phyloP scores from a whole-genome alignment of 495 filamentous ascomycete genomes.

The Penicillium canariense region DNA sequence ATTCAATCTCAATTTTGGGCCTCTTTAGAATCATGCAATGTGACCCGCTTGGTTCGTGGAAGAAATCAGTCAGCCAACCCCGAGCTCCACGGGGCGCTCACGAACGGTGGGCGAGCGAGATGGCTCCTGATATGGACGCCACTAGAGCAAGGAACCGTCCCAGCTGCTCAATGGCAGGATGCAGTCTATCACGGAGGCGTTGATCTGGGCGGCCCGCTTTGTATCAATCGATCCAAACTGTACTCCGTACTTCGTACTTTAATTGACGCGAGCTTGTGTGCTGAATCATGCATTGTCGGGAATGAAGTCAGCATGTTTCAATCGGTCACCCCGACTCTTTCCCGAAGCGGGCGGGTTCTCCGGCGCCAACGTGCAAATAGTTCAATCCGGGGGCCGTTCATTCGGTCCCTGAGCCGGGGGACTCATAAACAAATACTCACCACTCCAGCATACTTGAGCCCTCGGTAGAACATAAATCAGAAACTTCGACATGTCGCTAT shows the following conservation, averaged over 20 bases:
- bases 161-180: too few relatives aligned
- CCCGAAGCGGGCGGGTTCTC: slow-evolving; percentile 1
- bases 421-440: too few relatives aligned
- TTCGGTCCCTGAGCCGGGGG: too few relatives aligned
- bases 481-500: too few relatives aligned
- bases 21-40: neutral
- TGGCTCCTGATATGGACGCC: too few relatives aligned
- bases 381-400: neutral
- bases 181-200: too few relatives aligned
- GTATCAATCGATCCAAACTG: too few relatives aligned
- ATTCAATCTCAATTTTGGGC: neutral
- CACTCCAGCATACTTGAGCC: too few relatives aligned
- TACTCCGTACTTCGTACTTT: neutral
- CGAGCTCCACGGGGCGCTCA: neutral
- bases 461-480: too few relatives aligned
- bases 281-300: neutral
- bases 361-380: neutral
- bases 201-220: too few relatives aligned
- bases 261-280: neutral
- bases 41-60: neutral
- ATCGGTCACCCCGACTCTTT: slow-evolving; percentile 1
- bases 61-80: neutral
- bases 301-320: slow-evolving; percentile 1
- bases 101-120: neutral
- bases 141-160: too few relatives aligned